These are phyloP conservation scores for Thelonectria discophora DNA, from an alignment of 2,329 filamentous ascomycete species.

Conservation along the genomic window DNA sequence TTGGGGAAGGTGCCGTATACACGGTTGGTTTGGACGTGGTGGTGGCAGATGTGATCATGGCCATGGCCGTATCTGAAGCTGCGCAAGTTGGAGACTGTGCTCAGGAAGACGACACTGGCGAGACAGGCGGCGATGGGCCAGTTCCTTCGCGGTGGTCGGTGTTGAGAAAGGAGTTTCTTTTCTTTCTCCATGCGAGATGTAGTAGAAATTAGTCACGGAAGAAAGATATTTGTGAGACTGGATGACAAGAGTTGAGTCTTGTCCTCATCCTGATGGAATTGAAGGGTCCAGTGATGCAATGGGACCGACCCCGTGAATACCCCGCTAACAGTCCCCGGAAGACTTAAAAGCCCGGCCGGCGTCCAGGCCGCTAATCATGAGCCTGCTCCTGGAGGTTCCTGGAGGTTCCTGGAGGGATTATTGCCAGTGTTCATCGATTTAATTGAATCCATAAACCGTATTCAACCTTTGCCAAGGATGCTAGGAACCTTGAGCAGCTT, in stretches of 20 bases:
- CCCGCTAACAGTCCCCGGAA: too few species aligned
- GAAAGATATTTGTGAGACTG: not conserved
- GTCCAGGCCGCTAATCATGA: too few species aligned
- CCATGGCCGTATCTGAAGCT: too few species aligned
- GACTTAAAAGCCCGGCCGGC: too few species aligned
- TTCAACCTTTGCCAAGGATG: slow-evolving; percentile 17
- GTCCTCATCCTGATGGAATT: not conserved
- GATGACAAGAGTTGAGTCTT: too few species aligned
- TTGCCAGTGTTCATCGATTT: too few species aligned
- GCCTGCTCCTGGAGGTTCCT: too few species aligned
- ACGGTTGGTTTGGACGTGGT: not conserved
- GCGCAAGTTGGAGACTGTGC: not conserved
- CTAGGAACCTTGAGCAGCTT: slow-evolving; percentile 25
- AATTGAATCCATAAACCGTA: not conserved
- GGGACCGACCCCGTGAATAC: not conserved
- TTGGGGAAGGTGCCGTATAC: slow-evolving; percentile 47
- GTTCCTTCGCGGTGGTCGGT: not conserved
- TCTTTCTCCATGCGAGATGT: not conserved
- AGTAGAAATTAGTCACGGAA: not conserved
- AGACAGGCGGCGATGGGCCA: not conserved
- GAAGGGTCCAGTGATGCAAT: not conserved
- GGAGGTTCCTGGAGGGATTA: too few species aligned
- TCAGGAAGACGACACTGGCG: slow-evolving; percentile 7
- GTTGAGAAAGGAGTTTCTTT: not conserved
- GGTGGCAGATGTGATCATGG: not conserved